phyloP scores from a whole-genome alignment of 1,284 basidiomycete genomes.

The Ustilago nuda region DNA sequence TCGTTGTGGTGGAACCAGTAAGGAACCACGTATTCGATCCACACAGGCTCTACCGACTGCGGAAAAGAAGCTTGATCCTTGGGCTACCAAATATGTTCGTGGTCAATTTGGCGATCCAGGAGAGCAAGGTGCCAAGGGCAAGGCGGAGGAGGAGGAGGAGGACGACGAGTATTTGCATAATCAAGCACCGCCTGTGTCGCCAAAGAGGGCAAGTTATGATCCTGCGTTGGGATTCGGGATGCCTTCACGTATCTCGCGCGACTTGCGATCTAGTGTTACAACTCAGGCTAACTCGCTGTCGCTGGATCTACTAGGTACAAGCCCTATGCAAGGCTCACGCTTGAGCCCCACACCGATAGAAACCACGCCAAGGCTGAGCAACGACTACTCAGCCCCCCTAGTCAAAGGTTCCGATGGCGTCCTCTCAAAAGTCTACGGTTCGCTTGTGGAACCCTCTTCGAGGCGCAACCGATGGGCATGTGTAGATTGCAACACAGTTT shows the following conservation, averaged over 20 bases:
- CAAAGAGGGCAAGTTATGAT: constrained; percentile 30
- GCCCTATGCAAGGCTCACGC: not conserved
- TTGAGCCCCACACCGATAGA: not conserved
- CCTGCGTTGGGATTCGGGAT: constrained; percentile 41
- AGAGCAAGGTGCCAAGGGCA: not conserved
- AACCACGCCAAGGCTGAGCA: not conserved
- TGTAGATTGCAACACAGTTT: constrained; percentile 42
- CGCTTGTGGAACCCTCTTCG: constrained; percentile 52
- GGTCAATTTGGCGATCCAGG: not conserved
- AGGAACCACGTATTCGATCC: constrained; percentile 23
- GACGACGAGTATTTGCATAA: constrained; percentile 22
- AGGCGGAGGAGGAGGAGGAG: constrained; percentile 15
- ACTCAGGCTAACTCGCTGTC: not conserved
- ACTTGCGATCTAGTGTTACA: constrained; percentile 26
- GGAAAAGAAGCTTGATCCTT: constrained; percentile 26
- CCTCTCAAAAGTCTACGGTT: constrained; percentile 58
- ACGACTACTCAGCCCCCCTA: constrained; percentile 51
- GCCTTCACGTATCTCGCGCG: constrained; percentile 54
- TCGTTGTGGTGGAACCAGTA: constrained; percentile 33
- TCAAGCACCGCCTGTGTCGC: constrained; percentile 28
- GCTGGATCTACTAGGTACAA: not conserved
- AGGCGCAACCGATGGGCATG: constrained; percentile 56
- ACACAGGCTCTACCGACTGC: constrained; percentile 11
- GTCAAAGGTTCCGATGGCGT: constrained; percentile 50
- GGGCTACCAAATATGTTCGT: constrained; percentile 39